Conservation (phyloP, 257 asterid species). For the Przewalskia tangutica region DNA sequence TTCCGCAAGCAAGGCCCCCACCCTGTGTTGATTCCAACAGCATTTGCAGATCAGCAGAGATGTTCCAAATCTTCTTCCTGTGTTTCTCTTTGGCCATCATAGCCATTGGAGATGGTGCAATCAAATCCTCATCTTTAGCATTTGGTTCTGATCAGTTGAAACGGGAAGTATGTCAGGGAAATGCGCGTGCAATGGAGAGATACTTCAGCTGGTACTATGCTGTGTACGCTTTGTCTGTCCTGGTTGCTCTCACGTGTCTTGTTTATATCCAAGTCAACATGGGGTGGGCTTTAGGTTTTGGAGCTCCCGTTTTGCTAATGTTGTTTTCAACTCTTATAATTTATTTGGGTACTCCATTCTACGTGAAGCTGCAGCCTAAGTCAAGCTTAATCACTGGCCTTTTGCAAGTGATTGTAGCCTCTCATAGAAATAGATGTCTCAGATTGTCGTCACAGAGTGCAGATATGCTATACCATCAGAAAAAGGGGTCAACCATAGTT, state of each 20-base stretch:
- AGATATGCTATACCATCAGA: slow-evolving; percentile 22
- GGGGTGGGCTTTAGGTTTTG: slow-evolving; percentile 71
- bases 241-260: slow-evolving; percentile 37
- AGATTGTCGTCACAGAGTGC: slow-evolving; percentile 7
- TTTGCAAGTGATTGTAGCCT: slow-evolving; percentile 40
- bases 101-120: slow-evolving; percentile 62
- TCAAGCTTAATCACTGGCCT: slow-evolving; percentile 33
- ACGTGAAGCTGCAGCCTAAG: slow-evolving; percentile 33
- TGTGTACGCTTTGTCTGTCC: slow-evolving; percentile 22
- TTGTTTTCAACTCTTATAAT: slow-evolving; percentile 22
- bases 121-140: slow-evolving; percentile 44
- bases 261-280: slow-evolving; percentile 61
- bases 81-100: slow-evolving; percentile 38
- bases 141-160: slow-evolving; percentile 58
- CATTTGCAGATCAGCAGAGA: slow-evolving; percentile 27
- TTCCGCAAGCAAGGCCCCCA: slow-evolving; percentile 51
- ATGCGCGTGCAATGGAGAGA: slow-evolving; percentile 21
- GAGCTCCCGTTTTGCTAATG: slow-evolving; percentile 42
- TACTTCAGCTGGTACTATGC: slow-evolving; percentile 67
- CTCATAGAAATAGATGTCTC: slow-evolving; percentile 33
- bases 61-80: slow-evolving; percentile 29
- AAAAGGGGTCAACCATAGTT: slow-evolving; percentile 18
- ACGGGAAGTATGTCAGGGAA: slow-evolving; percentile 5
- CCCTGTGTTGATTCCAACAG: slow-evolving; percentile 25
- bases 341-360: slow-evolving; percentile 39